Evolutionary conservation across 2,329 filamentous ascomycete genomes (phyloP), one percentile per base, ranked within the genome.

Genomic region (Colletotrichum tofieldiae): DNA sequence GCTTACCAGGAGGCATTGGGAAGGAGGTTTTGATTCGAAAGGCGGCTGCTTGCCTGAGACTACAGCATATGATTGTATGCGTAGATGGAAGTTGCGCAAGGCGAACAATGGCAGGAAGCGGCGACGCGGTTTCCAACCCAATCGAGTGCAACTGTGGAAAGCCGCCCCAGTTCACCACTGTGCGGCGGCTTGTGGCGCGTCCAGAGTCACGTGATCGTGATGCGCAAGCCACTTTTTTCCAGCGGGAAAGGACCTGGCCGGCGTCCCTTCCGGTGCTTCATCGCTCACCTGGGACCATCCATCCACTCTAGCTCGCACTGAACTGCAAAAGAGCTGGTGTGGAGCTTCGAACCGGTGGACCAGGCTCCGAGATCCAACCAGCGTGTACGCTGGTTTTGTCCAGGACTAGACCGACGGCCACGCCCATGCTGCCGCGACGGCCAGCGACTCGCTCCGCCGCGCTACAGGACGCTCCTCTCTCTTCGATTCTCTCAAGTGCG

Each of bases 1-100:
- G 45, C 73, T 68, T 72, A 75, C 73, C 73, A 0, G 73, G 73
- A 64, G 73, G 73, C 73, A 75, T 75, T 37, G 49, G n/a, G 18
- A n/a, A 26, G 8, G 3, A 8, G n/a, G 3, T 29, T 47, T 39
- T 14, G 5, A n/a, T 39, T 14, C 5, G 5, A 5, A 39, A 43
- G 41, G 35, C 35, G 61, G 37, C 29, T 59, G 26, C 16, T 29
- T 55, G 23, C 14, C 4, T n/a, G 37, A 39, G 32, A 7, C 59
- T 20, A 39, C 1, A 23, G 43, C 9, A 7, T 16, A 11, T 16
- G 3, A 35, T 32, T 16, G 32, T 18, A 41, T 18, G 32, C 14
- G n/a, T 29, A 58, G 49, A 54, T 6, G n/a, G n/a, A 32, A 71
- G 56, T 52, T 52, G 52, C 55, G 67, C 32, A 29, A 20, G 41